These are phyloP conservation scores for Baeospora myosura DNA, from an alignment of 1,284 basidiomycete species.

Conservation along the genomic window DNA sequence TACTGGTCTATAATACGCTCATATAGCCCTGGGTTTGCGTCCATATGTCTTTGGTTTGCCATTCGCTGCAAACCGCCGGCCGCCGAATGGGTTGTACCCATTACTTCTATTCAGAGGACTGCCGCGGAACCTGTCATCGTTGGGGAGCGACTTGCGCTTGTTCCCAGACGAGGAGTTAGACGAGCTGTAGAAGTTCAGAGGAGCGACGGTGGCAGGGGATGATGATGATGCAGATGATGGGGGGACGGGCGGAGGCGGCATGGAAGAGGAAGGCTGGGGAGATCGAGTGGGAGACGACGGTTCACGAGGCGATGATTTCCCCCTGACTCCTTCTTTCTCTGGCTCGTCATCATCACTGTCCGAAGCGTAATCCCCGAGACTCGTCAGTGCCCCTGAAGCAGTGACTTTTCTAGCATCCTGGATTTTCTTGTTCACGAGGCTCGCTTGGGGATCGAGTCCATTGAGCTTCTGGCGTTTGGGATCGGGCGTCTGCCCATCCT, in stretches of 20 bases:
- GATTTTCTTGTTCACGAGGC: slow-evolving; percentile 55
- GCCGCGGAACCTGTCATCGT: no score
- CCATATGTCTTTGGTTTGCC: background rate
- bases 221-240: background rate
- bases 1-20: no score
- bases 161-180: background rate
- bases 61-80: background rate
- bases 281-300: background rate
- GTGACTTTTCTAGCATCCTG: slow-evolving; percentile 32
- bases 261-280: background rate
- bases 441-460: slow-evolving; percentile 51
- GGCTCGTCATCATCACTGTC: slow-evolving; percentile 36
- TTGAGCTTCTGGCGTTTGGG: slow-evolving; percentile 21
- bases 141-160: no score
- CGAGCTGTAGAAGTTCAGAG: background rate
- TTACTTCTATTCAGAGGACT: background rate
- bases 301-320: no score
- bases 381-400: slow-evolving; percentile 27
- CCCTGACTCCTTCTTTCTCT: background rate
- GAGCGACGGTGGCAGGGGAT: background rate
- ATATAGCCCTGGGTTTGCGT: no score
- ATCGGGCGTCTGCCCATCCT: slow-evolving; percentile 15
- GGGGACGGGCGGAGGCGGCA: background rate
- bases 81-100: background rate
- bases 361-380: slow-evolving; percentile 49